phyloP scores from a whole-genome alignment of 805 yeast species.

The Monosporozyma siamensis region DNA sequence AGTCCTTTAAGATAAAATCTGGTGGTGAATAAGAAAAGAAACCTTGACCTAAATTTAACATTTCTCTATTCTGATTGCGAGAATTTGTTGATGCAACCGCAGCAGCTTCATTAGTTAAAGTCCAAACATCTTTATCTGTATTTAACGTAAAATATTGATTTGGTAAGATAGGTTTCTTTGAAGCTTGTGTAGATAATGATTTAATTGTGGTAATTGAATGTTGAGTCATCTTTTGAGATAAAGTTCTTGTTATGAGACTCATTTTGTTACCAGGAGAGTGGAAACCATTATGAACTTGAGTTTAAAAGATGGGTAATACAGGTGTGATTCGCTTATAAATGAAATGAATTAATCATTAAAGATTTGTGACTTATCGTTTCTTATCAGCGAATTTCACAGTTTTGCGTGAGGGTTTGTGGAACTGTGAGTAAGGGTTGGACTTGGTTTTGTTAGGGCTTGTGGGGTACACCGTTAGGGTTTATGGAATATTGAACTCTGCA shows the following conservation, averaged over 20 bases:
- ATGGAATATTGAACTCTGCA: no score
- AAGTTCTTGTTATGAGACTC: no score
- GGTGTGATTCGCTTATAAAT: no score
- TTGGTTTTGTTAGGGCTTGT: neutral
- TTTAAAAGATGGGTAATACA: no score
- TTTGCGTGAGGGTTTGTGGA: neutral
- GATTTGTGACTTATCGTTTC: no score
- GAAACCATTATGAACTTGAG: no score
- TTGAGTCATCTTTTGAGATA: neutral
- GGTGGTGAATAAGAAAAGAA: constrained; percentile 96
- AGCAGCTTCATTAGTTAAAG: constrained; percentile 90
- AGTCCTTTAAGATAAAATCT: constrained; percentile 79
- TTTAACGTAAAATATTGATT: constrained; percentile 47
- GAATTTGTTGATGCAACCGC: constrained; percentile 54
- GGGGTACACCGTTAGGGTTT: neutral
- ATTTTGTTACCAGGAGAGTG: no score
- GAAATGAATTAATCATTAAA: no score
- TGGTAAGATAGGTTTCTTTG: constrained; percentile 14
- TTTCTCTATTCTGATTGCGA: constrained; percentile 57
- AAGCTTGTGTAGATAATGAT: neutral
- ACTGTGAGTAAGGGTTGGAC: neutral
- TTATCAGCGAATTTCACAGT: neutral
- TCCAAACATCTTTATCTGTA: constrained; percentile 86
- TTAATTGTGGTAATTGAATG: neutral
- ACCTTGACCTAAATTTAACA: constrained; percentile 91